Base-by-base conservation (phyloP, 805 yeast genomes). In the Candida gorgasii region DNA sequence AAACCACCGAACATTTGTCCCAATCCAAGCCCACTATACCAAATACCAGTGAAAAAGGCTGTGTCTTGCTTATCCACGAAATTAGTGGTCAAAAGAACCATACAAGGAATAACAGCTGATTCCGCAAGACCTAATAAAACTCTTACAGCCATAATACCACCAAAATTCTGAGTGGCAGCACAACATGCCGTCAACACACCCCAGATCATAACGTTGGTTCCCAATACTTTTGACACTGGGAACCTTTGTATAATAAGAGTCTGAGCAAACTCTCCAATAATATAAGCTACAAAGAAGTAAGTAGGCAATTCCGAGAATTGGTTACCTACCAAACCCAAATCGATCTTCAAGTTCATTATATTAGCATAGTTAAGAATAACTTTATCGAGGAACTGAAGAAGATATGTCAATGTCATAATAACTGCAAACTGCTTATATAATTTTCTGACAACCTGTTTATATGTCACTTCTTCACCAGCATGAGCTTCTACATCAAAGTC, bases 211-310 rank as follows among this genome's bases (percentile, higher is more conserved):
- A 62, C 57, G 42, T 57, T 58, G 5, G 49, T 50, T 3, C 67
- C 51, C 1, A 65, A 54, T 2, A 63, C 59, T 42, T 69, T 69
- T 3, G 64, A 61, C 26, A 70, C 59, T 1, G 73, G 72, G 36
- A 63, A 62, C 34, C 47, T 55, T 43, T 64, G 67, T 39, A 67
- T 53, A n/a, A 60, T 26, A 4, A 74, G 68, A 9, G 72, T 54
- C 18, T 66, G 69, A 33, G 61, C 56, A 42, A 45, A 45, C 42
- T 60, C 63, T 40, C 57, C 62, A 13, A 57, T 39, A 38, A 61
- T 46, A 48, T 61, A 63, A 13, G 68, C 69, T 39, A 60, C 53
- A 53, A 79, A 80, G 48, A 80, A 81, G 4, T 78, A 71, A 1
- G 82, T 70, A 9, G 84, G 78, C 11, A 49, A 46, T 42, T 48